phyloP scores from a whole-genome alignment of 2,329 filamentous ascomycete species.

The Lizonia empirigonia region DNA sequence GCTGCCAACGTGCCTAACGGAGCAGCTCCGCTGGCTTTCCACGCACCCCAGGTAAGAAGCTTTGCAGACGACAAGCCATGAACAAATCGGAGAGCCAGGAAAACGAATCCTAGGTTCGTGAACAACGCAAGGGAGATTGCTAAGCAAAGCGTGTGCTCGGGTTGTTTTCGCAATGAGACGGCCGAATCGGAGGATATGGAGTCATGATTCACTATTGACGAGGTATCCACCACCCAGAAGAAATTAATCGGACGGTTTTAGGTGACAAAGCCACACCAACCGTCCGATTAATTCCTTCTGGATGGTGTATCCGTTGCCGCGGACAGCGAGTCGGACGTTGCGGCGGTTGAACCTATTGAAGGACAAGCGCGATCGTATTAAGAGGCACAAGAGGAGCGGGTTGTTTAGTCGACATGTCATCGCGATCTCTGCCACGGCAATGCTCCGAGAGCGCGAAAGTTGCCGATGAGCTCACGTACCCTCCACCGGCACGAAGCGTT shows the following conservation, averaged over 20 bases:
- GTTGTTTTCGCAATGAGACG: neutral
- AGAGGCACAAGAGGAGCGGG: neutral
- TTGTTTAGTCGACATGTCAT: neutral
- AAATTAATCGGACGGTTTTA: too few species aligned
- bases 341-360: neutral
- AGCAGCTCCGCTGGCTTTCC: slow-evolving; percentile 12
- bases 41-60: neutral
- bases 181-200: slow-evolving; percentile 1
- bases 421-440: neutral
- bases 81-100: slow-evolving; percentile 11
- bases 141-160: neutral
- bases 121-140: slow-evolving; percentile 4
- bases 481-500: neutral
- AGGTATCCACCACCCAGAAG: neutral
- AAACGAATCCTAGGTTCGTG: neutral
- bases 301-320: neutral
- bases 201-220: neutral
- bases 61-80: slow-evolving; percentile 4
- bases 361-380: neutral
- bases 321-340: slow-evolving; percentile 4
- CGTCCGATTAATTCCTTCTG: too few species aligned
- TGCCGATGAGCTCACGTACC: neutral
- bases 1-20: slow-evolving; percentile 6
- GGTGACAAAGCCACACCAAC: too few species aligned
- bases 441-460: neutral